Conservation (phyloP, 192 early-diverging fungal genomes). For the Umbelopsis sp. region DNA sequence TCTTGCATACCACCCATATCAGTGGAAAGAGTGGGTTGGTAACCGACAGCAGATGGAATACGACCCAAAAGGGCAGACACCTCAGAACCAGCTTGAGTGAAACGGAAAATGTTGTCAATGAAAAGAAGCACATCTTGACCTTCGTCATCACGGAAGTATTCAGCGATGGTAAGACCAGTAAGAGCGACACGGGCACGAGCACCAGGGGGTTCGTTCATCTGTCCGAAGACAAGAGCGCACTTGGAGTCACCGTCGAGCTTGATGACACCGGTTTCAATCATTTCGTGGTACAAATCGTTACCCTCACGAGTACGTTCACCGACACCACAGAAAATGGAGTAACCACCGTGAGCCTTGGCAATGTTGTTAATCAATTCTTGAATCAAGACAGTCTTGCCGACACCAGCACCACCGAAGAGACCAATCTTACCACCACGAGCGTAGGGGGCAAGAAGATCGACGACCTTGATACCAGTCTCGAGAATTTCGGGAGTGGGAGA, state of each 20-base stretch:
- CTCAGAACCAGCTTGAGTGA: conserved; percentile 99
- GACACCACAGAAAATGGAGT: conserved; percentile 98
- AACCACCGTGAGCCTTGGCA: conserved; percentile 99
- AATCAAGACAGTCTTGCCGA: conserved; percentile 99
- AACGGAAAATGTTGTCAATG: conserved; percentile 99
- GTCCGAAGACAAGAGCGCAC: conserved; percentile 95
- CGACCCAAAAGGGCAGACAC: conserved; percentile 97
- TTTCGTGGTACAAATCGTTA: conserved; percentile 99
- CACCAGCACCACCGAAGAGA: conserved; percentile 99
- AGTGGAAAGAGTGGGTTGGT: conserved; percentile 96
- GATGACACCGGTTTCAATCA: conserved; percentile 96
- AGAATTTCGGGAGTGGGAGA: conserved; percentile 93
- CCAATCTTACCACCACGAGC: conserved; percentile 99
- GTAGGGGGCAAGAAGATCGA: conserved; percentile 97
- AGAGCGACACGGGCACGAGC: conserved; percentile 98
- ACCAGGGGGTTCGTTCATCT: conserved; percentile 99
- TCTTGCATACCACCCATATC: conserved; percentile 99
- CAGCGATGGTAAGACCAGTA: conserved; percentile 96
- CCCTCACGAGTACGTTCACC: conserved; percentile 99
- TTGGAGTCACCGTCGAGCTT: conserved; percentile 93
- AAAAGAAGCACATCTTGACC: conserved; percentile 98
- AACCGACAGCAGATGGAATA: conserved; percentile 99
- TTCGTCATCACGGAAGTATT: conserved; percentile 99
- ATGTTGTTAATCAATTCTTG: conserved; percentile 99
- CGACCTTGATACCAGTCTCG: conserved; percentile 99